phyloP scores from a whole-genome alignment of 2,329 filamentous ascomycete genomes.

The Colletotrichum sidae region DNA sequence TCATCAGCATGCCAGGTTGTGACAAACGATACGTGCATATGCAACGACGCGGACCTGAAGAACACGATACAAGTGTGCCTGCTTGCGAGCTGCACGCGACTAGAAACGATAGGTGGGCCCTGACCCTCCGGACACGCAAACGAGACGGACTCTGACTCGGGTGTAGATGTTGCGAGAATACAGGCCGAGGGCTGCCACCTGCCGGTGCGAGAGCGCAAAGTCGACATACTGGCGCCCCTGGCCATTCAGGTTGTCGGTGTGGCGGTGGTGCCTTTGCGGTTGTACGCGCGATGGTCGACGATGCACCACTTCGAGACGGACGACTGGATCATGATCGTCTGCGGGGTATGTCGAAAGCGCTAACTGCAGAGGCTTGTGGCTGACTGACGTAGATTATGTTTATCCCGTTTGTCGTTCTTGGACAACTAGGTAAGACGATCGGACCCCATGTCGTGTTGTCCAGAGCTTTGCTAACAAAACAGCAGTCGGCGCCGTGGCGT shows the following conservation, averaged over 20 bases:
- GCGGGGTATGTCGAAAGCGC: slow-evolving; percentile 43
- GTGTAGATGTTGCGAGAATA: slow-evolving; percentile 45
- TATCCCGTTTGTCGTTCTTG: slow-evolving; percentile 45
- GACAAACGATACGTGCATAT: slow-evolving; percentile 45
- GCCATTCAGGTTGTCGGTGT: slow-evolving; percentile 50
- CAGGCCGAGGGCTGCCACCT: slow-evolving; percentile 48
- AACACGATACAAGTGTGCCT: slow-evolving; percentile 41
- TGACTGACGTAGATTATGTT: slow-evolving; percentile 43
- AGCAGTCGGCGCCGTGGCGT: slow-evolving; percentile 42
- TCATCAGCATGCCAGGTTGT: slow-evolving; percentile 41
- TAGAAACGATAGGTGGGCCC: slow-evolving; percentile 43
- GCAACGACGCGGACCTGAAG: slow-evolving; percentile 40
- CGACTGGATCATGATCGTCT: slow-evolving; percentile 53
- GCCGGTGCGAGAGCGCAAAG: slow-evolving; percentile 46
- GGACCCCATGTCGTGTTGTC: not conserved
- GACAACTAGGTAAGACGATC: slow-evolving; percentile 45
- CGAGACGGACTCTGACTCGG: slow-evolving; percentile 26
- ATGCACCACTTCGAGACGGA: slow-evolving; percentile 48
- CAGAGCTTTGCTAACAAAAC: slow-evolving; percentile 13
- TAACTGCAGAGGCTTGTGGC: not conserved
- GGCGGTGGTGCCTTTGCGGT: slow-evolving; percentile 48
- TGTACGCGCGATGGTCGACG: slow-evolving; percentile 50
- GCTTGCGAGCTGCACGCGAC: slow-evolving; percentile 39
- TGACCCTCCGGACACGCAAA: too few relatives aligned
- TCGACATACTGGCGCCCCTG: slow-evolving; percentile 49